These are phyloP conservation scores for Mallotus repandus DNA, from an alignment of 441 rosid species.

Conservation along the genomic window DNA sequence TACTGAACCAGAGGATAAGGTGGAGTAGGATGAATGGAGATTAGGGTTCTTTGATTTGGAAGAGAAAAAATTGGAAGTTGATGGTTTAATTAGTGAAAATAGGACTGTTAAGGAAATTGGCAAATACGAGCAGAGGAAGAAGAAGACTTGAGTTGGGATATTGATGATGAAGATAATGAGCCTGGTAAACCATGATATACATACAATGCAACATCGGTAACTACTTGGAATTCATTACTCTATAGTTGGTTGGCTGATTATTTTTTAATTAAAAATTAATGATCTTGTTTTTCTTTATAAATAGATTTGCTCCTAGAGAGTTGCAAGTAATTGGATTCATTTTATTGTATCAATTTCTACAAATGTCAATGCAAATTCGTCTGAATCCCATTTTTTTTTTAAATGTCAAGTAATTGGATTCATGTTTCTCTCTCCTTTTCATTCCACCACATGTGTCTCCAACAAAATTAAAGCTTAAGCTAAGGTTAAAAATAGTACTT, in stretches of 20 bases:
- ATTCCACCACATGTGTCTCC: no score
- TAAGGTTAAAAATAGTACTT: no score
- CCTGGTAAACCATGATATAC: conserved; percentile 17
- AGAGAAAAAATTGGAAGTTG: conserved; percentile 42
- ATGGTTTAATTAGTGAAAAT: conserved; percentile 36
- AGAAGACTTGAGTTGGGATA: conserved; percentile 70
- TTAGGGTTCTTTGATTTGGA: conserved; percentile 42
- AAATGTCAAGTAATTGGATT: no score
- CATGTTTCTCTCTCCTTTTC: no score
- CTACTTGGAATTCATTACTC: neutral
- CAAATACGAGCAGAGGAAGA: no score
- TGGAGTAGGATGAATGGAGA: conserved; percentile 54
- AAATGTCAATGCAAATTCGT: conserved; percentile 13
- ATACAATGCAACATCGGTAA: neutral
- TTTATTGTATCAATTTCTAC: neutral
- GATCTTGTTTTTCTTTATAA: neutral
- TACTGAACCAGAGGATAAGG: conserved; percentile 51
- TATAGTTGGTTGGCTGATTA: neutral
- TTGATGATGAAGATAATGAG: conserved; percentile 51
- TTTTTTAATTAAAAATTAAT: neutral
- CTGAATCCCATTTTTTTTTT: neutral
- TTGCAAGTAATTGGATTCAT: conserved; percentile 18
- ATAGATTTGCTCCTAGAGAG: neutral
- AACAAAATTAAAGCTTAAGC: no score
- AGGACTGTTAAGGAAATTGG: conserved; percentile 34